Evolutionary conservation across 305 asterid genomes (phyloP).

Genomic region (Fraxinus xanthoxyloides): DNA sequence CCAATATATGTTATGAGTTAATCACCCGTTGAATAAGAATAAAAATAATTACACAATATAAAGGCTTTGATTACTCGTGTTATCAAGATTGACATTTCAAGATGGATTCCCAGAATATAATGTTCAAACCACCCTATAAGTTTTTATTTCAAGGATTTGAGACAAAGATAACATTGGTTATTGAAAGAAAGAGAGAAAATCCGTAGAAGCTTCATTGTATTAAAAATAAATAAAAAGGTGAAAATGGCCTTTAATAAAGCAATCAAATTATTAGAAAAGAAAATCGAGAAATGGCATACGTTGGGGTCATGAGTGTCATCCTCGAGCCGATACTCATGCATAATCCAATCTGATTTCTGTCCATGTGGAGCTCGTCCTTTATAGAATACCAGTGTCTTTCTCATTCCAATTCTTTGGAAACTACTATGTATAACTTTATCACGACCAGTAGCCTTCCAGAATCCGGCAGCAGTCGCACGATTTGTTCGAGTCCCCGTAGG

Average conservation of each 20-base stretch:
- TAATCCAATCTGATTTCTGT: constrained; percentile 92
- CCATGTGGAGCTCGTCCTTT: constrained; percentile 97
- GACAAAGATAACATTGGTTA: background rate
- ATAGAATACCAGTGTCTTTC: constrained; percentile 89
- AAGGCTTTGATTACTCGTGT: background rate
- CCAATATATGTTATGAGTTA: background rate
- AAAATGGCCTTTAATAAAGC: background rate
- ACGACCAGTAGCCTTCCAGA: constrained; percentile 98
- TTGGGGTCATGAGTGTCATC: constrained; percentile 43
- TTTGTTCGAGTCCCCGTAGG: constrained; percentile 95
- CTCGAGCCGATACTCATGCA: constrained; percentile 90
- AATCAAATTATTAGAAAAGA: background rate
- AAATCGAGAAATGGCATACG: constrained; percentile 22
- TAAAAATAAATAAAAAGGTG: background rate
- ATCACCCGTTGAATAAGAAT: background rate
- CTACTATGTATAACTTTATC: constrained; percentile 81
- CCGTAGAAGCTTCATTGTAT: background rate
- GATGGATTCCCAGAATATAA: background rate
- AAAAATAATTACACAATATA: background rate
- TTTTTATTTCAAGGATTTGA: background rate
- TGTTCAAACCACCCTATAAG: background rate
- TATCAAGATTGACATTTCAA: background rate
- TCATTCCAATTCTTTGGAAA: constrained; percentile 78
- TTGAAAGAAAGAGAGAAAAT: background rate
- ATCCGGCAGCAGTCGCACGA: constrained; percentile 92